Percentiles rank a stretch among this genome's conserved stretches.
phyloP scores from a whole-genome alignment of 768 basidiomycete genomes.

The Pleurotus pulmonarius region DNA sequence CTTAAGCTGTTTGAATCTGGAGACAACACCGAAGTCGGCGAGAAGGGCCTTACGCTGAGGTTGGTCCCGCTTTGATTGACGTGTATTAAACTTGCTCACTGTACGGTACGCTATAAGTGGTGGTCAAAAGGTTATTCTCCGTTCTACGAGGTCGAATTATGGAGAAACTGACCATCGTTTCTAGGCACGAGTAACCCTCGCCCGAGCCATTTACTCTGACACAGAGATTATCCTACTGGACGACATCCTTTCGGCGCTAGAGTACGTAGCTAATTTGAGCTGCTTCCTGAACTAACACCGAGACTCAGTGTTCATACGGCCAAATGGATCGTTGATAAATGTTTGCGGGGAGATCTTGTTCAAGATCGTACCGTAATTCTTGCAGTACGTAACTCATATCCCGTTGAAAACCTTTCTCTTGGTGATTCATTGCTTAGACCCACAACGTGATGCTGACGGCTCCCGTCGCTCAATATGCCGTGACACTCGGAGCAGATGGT shows the following conservation, averaged over 20 bases:
- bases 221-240: slow-evolving; percentile 67
- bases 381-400: slow-evolving; percentile 42
- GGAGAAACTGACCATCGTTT: not conserved
- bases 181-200: slow-evolving; percentile 48
- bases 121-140: slow-evolving; percentile 34
- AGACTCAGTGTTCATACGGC: slow-evolving; percentile 60
- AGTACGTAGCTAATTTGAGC: slow-evolving; percentile 11
- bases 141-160: no score
- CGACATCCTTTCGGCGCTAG: slow-evolving; percentile 57
- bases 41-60: slow-evolving; percentile 59
- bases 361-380: slow-evolving; percentile 79
- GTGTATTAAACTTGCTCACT: not conserved
- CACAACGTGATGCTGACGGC: slow-evolving; percentile 50
- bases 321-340: slow-evolving; percentile 75
- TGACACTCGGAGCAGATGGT: slow-evolving; percentile 54
- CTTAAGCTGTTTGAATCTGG: slow-evolving; percentile 66
- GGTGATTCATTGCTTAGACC: slow-evolving; percentile 24
- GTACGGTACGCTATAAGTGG: slow-evolving; percentile 22
- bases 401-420: no score
- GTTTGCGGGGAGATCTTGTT: slow-evolving; percentile 76
- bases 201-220: slow-evolving; percentile 43
- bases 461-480: slow-evolving; percentile 52
- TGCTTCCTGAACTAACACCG: slow-evolving; percentile 4
- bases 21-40: slow-evolving; percentile 68
- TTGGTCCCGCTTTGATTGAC: not conserved